Evolutionary conservation across 2,329 filamentous ascomycete species (phyloP), one percentile per base, ranked within the genome.

Genomic region (Lachnellula suecica): DNA sequence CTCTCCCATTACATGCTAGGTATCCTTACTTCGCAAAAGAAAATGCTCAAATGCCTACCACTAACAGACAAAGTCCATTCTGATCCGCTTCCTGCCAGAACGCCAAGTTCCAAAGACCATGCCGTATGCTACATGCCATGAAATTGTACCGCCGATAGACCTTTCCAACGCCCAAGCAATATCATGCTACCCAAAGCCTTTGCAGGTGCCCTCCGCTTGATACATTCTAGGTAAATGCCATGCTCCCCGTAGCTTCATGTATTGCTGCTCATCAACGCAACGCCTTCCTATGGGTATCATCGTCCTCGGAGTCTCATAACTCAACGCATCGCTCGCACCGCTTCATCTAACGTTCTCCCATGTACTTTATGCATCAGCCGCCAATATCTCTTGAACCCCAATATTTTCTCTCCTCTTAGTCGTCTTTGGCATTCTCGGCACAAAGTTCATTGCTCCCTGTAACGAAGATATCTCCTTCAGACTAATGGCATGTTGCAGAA

Each of bases 401-500:
- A 54, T 49, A 31, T 59, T 61, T 37, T 54, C 22, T 17, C 57
- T 62, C 44, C 52, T 60, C 47, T 61, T 62, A 9, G 44, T 56
- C 34, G 60, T 63, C 43, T 63, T 46, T 11, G 63, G 60, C 55
- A 67, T 57, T 45, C 53, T 60, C 17, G 65, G 63, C 11, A 66
- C 53, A 42, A 65, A 66, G 49, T 66, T 64, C 51, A 68, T 54
- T 2, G 63, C 53, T 9, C 67, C 66, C 50, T 69, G 66, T 22
- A 65, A 48, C 23, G 66, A 66, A 22, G 58, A 58, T 15, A 68
- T 68, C 47, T 66, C 68, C 52, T 64, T 70, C 42, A 79, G 61
- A 49, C 65, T 66, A 42, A 70, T 70, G n/a, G 72, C 76, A 62
- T 83, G 79, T 23, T 71, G 63, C 53, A 74, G 66, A 49, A 89